Percentiles rank a stretch among this genome's conserved stretches.
phyloP scores from a whole-genome alignment of 2,329 filamentous ascomycete genomes.

The Talaromyces sp. region DNA sequence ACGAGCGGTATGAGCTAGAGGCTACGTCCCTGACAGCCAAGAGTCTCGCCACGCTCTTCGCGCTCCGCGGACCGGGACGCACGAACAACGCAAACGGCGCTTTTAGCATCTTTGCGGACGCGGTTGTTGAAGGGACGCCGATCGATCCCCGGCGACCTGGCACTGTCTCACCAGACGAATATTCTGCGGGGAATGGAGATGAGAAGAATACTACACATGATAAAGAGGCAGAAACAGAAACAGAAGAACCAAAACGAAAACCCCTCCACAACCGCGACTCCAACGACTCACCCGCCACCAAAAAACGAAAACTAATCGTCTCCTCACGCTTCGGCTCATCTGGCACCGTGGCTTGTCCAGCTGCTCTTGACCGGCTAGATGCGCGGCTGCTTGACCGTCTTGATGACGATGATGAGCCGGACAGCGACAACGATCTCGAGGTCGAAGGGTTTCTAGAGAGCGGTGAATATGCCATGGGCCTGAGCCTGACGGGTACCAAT shows the following conservation, averaged over 20 bases:
- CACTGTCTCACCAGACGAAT: conserved; percentile 26
- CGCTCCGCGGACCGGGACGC: conserved; percentile 62
- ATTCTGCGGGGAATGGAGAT: conserved; percentile 14
- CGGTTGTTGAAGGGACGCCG: conserved; percentile 46
- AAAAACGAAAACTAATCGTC: conserved; percentile 57
- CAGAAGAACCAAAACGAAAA: conserved; percentile 13
- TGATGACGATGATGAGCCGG: conserved; percentile 9
- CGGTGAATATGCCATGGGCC: conserved; percentile 24
- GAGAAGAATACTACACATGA: conserved; percentile 11
- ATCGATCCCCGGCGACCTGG: conserved; percentile 41
- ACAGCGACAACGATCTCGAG: conserved; percentile 9
- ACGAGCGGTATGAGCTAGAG: conserved; percentile 64
- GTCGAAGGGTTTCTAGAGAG: not conserved
- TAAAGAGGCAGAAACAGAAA: conserved; percentile 13
- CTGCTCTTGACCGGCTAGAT: conserved; percentile 43
- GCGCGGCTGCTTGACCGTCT: conserved; percentile 42
- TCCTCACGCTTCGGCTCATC: conserved; percentile 65
- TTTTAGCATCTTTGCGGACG: conserved; percentile 72
- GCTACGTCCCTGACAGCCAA: conserved; percentile 63
- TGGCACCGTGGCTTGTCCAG: conserved; percentile 30
- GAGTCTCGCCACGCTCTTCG: conserved; percentile 64
- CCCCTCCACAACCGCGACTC: conserved; percentile 8
- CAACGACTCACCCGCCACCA: conserved; percentile 32
- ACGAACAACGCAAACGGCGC: conserved; percentile 68
- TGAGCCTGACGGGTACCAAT: conserved; percentile 69